Percentiles rank a stretch among this genome's conserved stretches.
phyloP scores from a whole-genome alignment of 2,329 filamentous ascomycete genomes.

The Colletotrichum sp. region DNA sequence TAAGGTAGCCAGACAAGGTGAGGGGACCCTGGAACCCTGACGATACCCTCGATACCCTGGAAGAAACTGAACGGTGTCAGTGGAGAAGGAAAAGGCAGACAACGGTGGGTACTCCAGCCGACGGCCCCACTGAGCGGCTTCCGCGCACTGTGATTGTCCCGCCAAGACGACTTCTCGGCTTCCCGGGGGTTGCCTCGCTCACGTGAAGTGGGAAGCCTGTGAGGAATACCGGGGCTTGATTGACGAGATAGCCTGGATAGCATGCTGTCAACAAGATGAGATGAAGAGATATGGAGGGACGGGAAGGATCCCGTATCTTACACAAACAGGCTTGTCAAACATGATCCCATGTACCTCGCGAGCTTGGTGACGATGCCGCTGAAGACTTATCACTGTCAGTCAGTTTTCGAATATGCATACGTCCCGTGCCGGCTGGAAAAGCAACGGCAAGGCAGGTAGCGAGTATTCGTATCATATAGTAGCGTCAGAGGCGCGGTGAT shows the following conservation, averaged over 20 bases:
- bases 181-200: constrained; percentile 1
- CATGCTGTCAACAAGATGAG: background rate
- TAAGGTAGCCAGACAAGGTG: background rate
- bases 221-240: background rate
- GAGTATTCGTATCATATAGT: background rate
- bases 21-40: background rate
- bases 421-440: background rate
- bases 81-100: background rate
- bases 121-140: constrained; percentile 18
- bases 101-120: background rate
- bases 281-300: background rate
- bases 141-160: constrained; percentile 19
- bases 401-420: background rate
- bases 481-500: background rate
- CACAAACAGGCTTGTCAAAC: background rate
- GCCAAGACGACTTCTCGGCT: constrained; percentile 12
- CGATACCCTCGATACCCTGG: background rate
- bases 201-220: constrained; percentile 17
- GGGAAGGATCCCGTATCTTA: background rate
- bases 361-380: background rate
- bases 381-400: background rate
- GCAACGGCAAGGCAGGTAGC: background rate
- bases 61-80: background rate
- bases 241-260: background rate
- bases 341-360: background rate